Base-by-base conservation (phyloP, 129 eudicot genomes). In the sunflower (Helianthus annuus) region DNA sequence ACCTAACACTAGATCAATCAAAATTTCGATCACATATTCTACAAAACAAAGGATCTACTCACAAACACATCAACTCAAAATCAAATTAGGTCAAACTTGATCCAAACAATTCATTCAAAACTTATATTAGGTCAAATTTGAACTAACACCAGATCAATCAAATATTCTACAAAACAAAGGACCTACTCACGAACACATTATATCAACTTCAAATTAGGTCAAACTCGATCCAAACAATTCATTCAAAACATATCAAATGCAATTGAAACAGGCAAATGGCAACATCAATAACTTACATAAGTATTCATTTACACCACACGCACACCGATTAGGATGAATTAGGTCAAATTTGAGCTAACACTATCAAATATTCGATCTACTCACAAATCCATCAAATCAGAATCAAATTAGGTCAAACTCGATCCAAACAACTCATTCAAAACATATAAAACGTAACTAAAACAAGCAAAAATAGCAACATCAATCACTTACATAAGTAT, bases 401-500 rank as follows among this genome's bases (percentile, higher is more conserved):
- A 19, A 24, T 14, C 10, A 51, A 60, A 9, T 0, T 36, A 71
- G 68, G 48, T 72, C 61, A 66, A 66, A 34, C 7, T 24, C 14
- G 29, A 51, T 49, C 75, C 13, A 15, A 52, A 69, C 15, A 6
- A 8, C 16, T 13, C 10, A 7, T 15, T 10, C n/a, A 64, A 65
- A 56, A 62, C n/a, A 14, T 32, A 64, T 34, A 17, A 51, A 42
- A 42, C 4, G 66, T 3, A 32, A 32, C 36, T 32, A 3, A 32
- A 32, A 42, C 66, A 54, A 44, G 3, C 36, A 32, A 15, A 4
- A 44, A 56, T 6, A 11, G 17, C 1, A n/a, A 66, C 9, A 66
- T 59, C 10, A 66, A 58, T 57, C 54, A 4, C 80, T 48, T 80
- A 89, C 96, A 70, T 89, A 89, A 15, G 96, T 89, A 72, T 89